Evolutionary conservation across 257 asterid species (phyloP).

Genomic region (Solanum pinnatisectum): DNA sequence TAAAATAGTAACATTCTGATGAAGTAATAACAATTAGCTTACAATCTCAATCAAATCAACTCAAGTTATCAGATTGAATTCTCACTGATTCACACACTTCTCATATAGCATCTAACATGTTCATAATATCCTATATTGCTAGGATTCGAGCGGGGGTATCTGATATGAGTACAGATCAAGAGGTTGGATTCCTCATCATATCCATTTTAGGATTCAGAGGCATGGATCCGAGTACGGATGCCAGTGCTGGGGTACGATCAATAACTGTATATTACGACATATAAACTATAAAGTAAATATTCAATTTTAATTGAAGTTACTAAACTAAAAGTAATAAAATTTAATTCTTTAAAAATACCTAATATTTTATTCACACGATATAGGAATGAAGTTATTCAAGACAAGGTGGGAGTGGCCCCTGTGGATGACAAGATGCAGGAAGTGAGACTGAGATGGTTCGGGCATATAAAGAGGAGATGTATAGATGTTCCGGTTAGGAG

Average conservation of each 20-base stretch:
- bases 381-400: background rate
- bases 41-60: background rate
- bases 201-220: background rate
- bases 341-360: background rate
- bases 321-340: background rate
- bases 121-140: background rate
- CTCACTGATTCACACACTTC: background rate
- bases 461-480: too few species aligned
- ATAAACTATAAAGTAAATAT: background rate
- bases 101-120: background rate
- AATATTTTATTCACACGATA: background rate
- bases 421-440: background rate
- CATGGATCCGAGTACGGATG: background rate
- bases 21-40: background rate
- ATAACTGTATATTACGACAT: background rate
- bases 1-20: background rate
- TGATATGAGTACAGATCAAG: background rate
- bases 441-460: background rate
- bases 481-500: background rate
- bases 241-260: background rate
- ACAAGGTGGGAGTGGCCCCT: background rate
- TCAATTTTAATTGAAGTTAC: background rate
- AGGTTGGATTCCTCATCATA: background rate
- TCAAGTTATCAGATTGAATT: background rate
- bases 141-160: background rate